Conservation (phyloP, 441 rosid species). For the Isatis lusitanica region DNA sequence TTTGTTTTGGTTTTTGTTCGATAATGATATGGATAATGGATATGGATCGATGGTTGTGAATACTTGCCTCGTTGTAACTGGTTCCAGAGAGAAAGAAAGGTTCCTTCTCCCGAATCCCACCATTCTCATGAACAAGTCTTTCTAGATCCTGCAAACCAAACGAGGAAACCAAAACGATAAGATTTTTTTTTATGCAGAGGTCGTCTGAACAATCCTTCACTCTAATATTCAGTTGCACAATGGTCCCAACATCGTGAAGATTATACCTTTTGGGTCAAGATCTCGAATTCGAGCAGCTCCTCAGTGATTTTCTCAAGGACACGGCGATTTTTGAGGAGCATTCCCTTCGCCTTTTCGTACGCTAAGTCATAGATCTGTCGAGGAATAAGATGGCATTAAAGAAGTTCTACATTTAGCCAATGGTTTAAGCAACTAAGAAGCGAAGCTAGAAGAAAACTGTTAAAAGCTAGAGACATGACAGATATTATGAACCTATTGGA, state of each 20-base stretch:
- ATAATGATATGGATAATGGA: background rate
- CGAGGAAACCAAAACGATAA: conserved; percentile 12
- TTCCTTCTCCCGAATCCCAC: conserved; percentile 64
- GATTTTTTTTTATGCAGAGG: background rate
- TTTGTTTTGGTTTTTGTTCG: background rate
- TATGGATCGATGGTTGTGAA: background rate
- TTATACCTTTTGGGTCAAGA: conserved; percentile 84
- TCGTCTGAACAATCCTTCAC: background rate
- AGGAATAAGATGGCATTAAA: conserved; percentile 19
- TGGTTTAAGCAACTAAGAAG: conserved; percentile 17
- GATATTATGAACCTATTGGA: background rate
- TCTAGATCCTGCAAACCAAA: conserved; percentile 61
- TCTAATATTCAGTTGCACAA: background rate
- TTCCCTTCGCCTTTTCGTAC: conserved; percentile 72
- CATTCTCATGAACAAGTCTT: conserved; percentile 56
- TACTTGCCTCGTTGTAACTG: conserved; percentile 52
- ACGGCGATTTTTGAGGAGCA: conserved; percentile 70
- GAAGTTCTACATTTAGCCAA: conserved; percentile 20
- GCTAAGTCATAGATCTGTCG: conserved; percentile 82
- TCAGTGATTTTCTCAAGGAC: conserved; percentile 91
- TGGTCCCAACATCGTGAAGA: conserved; percentile 12
- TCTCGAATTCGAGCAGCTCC: conserved; percentile 87
- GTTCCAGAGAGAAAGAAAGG: conserved; percentile 61
- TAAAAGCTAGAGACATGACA: conserved; percentile 5
- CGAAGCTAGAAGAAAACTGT: background rate